A percentile compares a stretch with the other conserved stretches of the same genome.
Evolutionary conservation across 371 early-diverging fungal genomes (phyloP).

Genomic region (Vairimorpha necatrix): DNA sequence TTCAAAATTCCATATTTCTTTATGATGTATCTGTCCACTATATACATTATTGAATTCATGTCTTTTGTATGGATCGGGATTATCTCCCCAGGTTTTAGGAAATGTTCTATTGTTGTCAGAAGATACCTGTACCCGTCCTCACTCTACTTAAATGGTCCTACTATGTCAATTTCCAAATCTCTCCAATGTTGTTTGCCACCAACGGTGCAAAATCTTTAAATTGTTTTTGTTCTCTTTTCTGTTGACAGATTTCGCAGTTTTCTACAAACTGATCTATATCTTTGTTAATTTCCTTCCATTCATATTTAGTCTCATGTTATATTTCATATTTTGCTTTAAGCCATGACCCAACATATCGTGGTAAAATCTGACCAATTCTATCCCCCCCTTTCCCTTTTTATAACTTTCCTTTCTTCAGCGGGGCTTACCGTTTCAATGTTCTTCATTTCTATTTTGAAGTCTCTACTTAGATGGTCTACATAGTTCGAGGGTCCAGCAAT

Average conservation of each 20-base stretch:
- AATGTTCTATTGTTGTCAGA: slow-evolving; percentile 7
- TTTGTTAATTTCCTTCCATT: background rate
- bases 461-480: slow-evolving; percentile 17
- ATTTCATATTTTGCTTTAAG: slow-evolving; percentile 17
- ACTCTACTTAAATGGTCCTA: slow-evolving; percentile 5
- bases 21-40: background rate
- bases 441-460: background rate
- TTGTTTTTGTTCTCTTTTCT: background rate
- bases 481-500: slow-evolving; percentile 13
- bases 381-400: background rate
- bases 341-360: slow-evolving; percentile 12
- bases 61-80: slow-evolving; percentile 1
- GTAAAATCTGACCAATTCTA: background rate
- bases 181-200: background rate
- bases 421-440: background rate
- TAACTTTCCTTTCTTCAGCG: background rate
- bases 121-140: slow-evolving; percentile 6
- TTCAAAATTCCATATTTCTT: slow-evolving; percentile 10
- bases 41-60: background rate
- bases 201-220: background rate
- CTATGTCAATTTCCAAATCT: slow-evolving; percentile 27
- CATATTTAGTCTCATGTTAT: slow-evolving; percentile 12
- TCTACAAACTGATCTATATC: slow-evolving; percentile 1
- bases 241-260: slow-evolving; percentile 22
- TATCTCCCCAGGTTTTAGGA: slow-evolving; percentile 15